Percentiles rank a stretch among this genome's conserved stretches.
Evolutionary conservation across 148 eudicot genomes (phyloP).

Genomic region (Silene latifolia): DNA sequence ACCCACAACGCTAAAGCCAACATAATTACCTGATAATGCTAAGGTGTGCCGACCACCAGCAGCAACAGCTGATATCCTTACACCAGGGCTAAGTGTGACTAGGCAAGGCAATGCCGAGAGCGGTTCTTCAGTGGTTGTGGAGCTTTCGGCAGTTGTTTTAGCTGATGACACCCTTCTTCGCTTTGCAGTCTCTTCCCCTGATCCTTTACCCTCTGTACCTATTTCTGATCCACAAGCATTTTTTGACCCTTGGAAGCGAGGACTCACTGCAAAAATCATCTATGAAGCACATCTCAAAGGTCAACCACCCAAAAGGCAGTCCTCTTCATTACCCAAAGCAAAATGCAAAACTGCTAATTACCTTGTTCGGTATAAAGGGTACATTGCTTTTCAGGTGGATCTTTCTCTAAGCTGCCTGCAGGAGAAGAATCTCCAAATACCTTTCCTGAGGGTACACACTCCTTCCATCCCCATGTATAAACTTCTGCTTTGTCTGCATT

Average conservation of each 20-base stretch:
- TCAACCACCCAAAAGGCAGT: constrained; percentile 20
- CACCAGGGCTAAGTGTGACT: constrained; percentile 75
- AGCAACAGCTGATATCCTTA: constrained; percentile 75
- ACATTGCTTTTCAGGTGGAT: constrained; percentile 39
- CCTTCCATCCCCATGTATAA: constrained; percentile 99
- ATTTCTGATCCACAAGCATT: constrained; percentile 46
- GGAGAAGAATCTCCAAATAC: constrained; percentile 58
- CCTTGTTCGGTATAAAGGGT: constrained; percentile 59
- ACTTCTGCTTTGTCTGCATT: constrained; percentile 65
- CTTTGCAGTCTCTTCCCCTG: constrained; percentile 68
- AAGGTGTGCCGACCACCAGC: constrained; percentile 98
- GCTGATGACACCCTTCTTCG: constrained; percentile 72
- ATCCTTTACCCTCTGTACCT: constrained; percentile 41
- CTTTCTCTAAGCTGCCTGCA: constrained; percentile 53
- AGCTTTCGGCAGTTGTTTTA: constrained; percentile 66
- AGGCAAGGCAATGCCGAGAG: constrained; percentile 83
- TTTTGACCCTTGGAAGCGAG: constrained; percentile 62
- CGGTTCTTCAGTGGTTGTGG: constrained; percentile 59
- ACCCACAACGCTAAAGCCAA: neutral
- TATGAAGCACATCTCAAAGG: constrained; percentile 32
- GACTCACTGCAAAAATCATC: constrained; percentile 58
- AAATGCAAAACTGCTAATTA: constrained; percentile 28
- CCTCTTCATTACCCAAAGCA: constrained; percentile 2
- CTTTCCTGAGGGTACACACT: constrained; percentile 92
- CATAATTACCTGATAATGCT: constrained; percentile 75